phyloP scores from a whole-genome alignment of 352 stramenopile genomes.

The Phytophthora aleatoria region DNA sequence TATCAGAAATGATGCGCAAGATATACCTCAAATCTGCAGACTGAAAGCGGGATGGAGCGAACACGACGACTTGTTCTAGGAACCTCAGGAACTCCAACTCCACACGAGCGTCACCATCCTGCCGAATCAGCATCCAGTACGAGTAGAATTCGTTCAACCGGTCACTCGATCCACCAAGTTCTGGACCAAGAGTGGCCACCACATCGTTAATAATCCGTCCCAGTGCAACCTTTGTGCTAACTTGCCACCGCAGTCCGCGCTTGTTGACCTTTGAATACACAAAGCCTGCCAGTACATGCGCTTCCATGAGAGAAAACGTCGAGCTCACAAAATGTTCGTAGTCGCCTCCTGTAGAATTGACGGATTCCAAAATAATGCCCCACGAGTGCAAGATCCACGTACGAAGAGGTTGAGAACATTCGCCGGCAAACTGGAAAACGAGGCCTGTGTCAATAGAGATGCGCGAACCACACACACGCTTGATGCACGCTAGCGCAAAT shows the following conservation, averaged over 20 bases:
- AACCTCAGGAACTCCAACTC: slow-evolving; percentile 85
- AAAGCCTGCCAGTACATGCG: slow-evolving; percentile 78
- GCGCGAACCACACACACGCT: slow-evolving; percentile 73
- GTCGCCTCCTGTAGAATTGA: slow-evolving; percentile 71
- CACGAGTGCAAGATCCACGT: slow-evolving; percentile 87
- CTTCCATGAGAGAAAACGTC: slow-evolving; percentile 74
- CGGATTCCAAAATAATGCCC: slow-evolving; percentile 84
- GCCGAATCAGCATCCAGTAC: slow-evolving; percentile 72
- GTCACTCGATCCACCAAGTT: slow-evolving; percentile 47
- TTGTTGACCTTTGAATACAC: slow-evolving; percentile 73
- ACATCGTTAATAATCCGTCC: slow-evolving; percentile 73
- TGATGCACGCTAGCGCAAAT: slow-evolving; percentile 84
- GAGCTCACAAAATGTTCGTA: slow-evolving; percentile 86
- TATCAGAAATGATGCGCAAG: slow-evolving; percentile 62
- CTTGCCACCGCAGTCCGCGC: slow-evolving; percentile 50
- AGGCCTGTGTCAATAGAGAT: slow-evolving; percentile 78
- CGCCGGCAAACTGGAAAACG: slow-evolving; percentile 71
- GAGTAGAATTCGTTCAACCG: slow-evolving; percentile 71
- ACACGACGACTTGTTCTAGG: slow-evolving; percentile 84
- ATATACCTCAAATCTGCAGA: slow-evolving; percentile 62
- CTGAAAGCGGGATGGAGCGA: slow-evolving; percentile 69
- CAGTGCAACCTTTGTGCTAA: slow-evolving; percentile 60
- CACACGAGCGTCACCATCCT: slow-evolving; percentile 68
- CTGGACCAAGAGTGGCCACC: slow-evolving; percentile 64
- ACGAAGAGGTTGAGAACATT: slow-evolving; percentile 76